Percentiles rank a stretch among this genome's conserved stretches.
Conservation (phyloP, 2,329 filamentous ascomycete genomes). For the Acrocalymma vagum region DNA sequence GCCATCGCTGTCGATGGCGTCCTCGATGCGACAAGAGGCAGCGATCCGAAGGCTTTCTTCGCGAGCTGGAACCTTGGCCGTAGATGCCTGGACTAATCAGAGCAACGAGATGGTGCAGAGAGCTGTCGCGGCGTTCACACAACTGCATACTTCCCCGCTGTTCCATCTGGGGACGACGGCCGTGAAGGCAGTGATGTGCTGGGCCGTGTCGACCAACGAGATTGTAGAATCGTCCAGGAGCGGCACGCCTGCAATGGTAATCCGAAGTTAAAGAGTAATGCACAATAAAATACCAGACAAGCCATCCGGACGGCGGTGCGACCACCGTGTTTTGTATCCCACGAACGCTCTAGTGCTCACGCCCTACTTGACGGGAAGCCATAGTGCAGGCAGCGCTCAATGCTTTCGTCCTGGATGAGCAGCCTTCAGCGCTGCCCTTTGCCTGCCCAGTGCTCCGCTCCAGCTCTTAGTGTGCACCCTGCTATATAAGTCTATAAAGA, state of each 20-base stretch:
- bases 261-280: slow-evolving; percentile 34
- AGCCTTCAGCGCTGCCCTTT: slow-evolving; percentile 36
- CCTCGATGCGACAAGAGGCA: slow-evolving; percentile 35
- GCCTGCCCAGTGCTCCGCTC: slow-evolving; percentile 37
- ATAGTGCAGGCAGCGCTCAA: slow-evolving; percentile 30
- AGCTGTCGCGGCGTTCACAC: slow-evolving; percentile 32
- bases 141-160: slow-evolving; percentile 33
- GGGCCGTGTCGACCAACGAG: slow-evolving; percentile 32
- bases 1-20: slow-evolving; percentile 39
- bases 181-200: slow-evolving; percentile 20
- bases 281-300: slow-evolving; percentile 29
- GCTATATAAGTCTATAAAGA: slow-evolving; percentile 39
- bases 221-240: slow-evolving; percentile 21
- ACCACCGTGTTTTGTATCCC: slow-evolving; percentile 38
- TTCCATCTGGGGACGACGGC: slow-evolving; percentile 32
- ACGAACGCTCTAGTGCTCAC: slow-evolving; percentile 40
- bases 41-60: slow-evolving; percentile 26
- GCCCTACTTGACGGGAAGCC: slow-evolving; percentile 38
- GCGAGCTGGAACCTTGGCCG: slow-evolving; percentile 32
- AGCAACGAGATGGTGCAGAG: slow-evolving; percentile 22
- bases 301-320: slow-evolving; percentile 24
- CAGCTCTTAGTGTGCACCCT: slow-evolving; percentile 37
- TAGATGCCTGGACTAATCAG: slow-evolving; percentile 29
- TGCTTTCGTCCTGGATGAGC: slow-evolving; percentile 24
- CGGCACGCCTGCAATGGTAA: slow-evolving; percentile 23